phyloP scores from a whole-genome alignment of 1,139 yeast genomes.

The Protomyces arabidopsidicola region DNA sequence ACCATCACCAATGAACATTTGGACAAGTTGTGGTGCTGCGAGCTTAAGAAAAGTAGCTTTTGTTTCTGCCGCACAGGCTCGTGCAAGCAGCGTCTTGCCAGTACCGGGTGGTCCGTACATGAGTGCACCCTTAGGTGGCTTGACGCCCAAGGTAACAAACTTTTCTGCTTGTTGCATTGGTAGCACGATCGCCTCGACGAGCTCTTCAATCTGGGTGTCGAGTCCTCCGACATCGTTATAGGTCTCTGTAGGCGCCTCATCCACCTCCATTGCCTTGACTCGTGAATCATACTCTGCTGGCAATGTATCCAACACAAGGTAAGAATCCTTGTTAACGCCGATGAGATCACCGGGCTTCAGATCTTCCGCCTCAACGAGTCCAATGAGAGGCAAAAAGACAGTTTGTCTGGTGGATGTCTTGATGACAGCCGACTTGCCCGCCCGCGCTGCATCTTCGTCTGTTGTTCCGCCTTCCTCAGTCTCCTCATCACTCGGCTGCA shows the following conservation, averaged over 20 bases:
- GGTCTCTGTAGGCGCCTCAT: constrained; percentile 95
- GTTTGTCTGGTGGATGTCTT: constrained; percentile 98
- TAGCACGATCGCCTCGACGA: constrained; percentile 94
- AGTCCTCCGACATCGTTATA: constrained; percentile 96
- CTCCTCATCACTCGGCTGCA: constrained; percentile 82
- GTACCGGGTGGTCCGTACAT: constrained; percentile 99
- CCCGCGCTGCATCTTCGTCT: constrained; percentile 84
- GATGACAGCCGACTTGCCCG: constrained; percentile 96
- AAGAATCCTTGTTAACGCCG: constrained; percentile 96
- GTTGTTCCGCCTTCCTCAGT: constrained; percentile 91
- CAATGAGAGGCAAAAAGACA: constrained; percentile 90
- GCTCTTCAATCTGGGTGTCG: constrained; percentile 95
- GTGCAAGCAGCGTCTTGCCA: constrained; percentile 91
- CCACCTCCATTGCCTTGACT: constrained; percentile 99
- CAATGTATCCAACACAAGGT: constrained; percentile 82
- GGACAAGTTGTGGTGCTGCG: constrained; percentile 98
- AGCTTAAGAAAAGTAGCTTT: constrained; percentile 95
- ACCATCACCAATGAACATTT: constrained; percentile 99
- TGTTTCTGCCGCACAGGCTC: constrained; percentile 99
- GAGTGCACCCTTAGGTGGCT: constrained; percentile 86
- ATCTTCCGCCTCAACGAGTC: constrained; percentile 81
- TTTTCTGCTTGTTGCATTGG: constrained; percentile 99
- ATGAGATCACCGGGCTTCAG: constrained; percentile 94
- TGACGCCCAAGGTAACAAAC: constrained; percentile 85
- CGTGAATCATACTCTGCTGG: constrained; percentile 97